Evolutionary conservation across 352 stramenopile species (phyloP).

Genomic region (Phytopythium oedochilum): DNA sequence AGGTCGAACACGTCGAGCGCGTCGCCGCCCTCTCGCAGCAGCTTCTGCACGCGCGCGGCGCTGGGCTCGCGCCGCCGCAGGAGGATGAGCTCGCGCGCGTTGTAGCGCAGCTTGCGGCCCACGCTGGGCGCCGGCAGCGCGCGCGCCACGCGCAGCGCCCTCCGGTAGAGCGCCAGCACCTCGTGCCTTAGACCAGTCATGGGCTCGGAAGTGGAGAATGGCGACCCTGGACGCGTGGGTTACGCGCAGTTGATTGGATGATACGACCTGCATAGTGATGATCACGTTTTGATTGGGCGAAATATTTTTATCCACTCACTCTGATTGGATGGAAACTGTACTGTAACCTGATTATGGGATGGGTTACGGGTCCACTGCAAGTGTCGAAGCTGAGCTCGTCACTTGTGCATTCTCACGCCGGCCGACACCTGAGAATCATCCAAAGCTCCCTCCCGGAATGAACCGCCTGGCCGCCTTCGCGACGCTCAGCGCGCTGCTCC

Average conservation of each 20-base stretch:
- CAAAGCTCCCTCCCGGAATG: no score
- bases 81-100: conserved; percentile 63
- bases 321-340: background rate
- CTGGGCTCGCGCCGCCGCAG: conserved; percentile 51
- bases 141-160: conserved; percentile 41
- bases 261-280: background rate
- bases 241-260: background rate
- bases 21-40: conserved; percentile 46
- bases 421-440: no score
- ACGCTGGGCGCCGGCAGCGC: conserved; percentile 57
- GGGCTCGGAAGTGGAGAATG: background rate
- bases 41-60: conserved; percentile 24
- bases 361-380: background rate
- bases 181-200: conserved; percentile 29
- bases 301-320: background rate
- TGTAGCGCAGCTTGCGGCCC: conserved; percentile 68
- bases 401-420: no score
- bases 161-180: conserved; percentile 61
- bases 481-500: conserved; percentile 3
- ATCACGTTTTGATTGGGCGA: background rate
- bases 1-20: conserved; percentile 58
- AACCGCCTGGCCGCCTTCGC: background rate
- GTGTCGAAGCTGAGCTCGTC: background rate
- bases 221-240: background rate
- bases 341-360: background rate